These are phyloP conservation scores for Edaphochlamys debaryana DNA, from an alignment of 139 green algal species.

Conservation along the genomic window DNA sequence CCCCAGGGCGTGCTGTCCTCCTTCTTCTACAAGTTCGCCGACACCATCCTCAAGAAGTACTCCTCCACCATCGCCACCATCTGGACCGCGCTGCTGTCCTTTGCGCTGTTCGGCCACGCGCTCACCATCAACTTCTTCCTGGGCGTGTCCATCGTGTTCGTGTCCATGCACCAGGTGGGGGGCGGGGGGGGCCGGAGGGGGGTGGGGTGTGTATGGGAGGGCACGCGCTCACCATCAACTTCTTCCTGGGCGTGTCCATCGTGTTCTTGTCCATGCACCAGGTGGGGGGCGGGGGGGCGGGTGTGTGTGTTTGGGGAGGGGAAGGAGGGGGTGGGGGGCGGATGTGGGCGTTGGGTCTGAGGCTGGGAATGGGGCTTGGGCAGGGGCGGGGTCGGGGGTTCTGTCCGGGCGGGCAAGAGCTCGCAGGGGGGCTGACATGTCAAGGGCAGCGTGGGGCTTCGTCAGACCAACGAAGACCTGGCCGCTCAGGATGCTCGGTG, in stretches of 20 bases:
- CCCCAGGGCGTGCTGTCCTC: slow-evolving; percentile 91
- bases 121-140: slow-evolving; percentile 96
- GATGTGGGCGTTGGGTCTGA: not conserved
- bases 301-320: too few relatives aligned
- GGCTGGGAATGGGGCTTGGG: not conserved
- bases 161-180: slow-evolving; percentile 95
- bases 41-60: slow-evolving; percentile 99
- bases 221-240: slow-evolving; percentile 94
- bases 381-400: not conserved
- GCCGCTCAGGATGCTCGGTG: too few relatives aligned
- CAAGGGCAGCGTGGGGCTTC: too few relatives aligned
- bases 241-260: slow-evolving; percentile 93
- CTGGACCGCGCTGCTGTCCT: slow-evolving; percentile 92
- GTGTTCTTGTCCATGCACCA: slow-evolving; percentile 99
- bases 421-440: too few relatives aligned
- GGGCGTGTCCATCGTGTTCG: slow-evolving; percentile 95
- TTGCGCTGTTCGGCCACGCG: slow-evolving; percentile 87
- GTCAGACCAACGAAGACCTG: too few relatives aligned
- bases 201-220: too few relatives aligned
- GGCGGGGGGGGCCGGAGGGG: too few relatives aligned
- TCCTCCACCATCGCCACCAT: slow-evolving; percentile 94
- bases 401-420: too few relatives aligned
- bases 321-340: too few relatives aligned
- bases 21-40: slow-evolving; percentile 99
- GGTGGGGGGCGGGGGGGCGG: slow-evolving; percentile 2